Percentiles rank a stretch among this genome's conserved stretches.
These are phyloP conservation scores for Vaccinium corymbosum DNA, from an alignment of 148 eudicot species.

Conservation along the genomic window DNA sequence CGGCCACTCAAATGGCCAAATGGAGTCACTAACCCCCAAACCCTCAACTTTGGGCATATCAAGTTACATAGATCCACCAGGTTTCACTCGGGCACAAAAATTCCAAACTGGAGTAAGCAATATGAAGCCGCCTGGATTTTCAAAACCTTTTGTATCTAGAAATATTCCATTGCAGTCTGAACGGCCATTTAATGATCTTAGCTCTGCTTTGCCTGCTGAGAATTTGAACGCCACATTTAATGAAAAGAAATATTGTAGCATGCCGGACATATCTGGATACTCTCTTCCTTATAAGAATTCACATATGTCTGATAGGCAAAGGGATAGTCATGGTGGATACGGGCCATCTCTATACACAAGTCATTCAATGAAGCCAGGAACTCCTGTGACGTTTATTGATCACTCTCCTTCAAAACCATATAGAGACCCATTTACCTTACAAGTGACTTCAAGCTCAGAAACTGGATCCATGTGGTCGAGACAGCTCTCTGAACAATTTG, in stretches of 20 bases:
- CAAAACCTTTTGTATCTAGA: conserved; percentile 55
- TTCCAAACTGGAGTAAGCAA: conserved; percentile 42
- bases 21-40: conserved; percentile 39
- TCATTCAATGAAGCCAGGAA: conserved; percentile 41
- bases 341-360: conserved; percentile 38
- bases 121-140: conserved; percentile 58
- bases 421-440: conserved; percentile 43
- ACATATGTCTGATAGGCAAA: conserved; percentile 33
- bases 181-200: conserved; percentile 32
- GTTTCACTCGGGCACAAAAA: conserved; percentile 40
- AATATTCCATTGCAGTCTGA: conserved; percentile 55
- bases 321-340: conserved; percentile 42
- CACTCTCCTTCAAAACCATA: conserved; percentile 54
- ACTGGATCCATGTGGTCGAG: conserved; percentile 63
- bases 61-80: conserved; percentile 46
- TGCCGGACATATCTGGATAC: conserved; percentile 80
- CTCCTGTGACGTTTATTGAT: conserved; percentile 51
- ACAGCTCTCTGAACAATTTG: conserved; percentile 82
- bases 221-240: conserved; percentile 23
- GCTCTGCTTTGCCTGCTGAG: conserved; percentile 36
- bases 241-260: conserved; percentile 76
- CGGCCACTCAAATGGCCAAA: conserved; percentile 41
- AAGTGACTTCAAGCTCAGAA: conserved; percentile 41
- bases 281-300: conserved; percentile 43
- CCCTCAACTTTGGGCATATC: conserved; percentile 48